Evolutionary conservation across 2,329 filamentous ascomycete species (phyloP), one percentile per base, ranked within the genome.

Genomic region (Ascochyta clinopodiicola): DNA sequence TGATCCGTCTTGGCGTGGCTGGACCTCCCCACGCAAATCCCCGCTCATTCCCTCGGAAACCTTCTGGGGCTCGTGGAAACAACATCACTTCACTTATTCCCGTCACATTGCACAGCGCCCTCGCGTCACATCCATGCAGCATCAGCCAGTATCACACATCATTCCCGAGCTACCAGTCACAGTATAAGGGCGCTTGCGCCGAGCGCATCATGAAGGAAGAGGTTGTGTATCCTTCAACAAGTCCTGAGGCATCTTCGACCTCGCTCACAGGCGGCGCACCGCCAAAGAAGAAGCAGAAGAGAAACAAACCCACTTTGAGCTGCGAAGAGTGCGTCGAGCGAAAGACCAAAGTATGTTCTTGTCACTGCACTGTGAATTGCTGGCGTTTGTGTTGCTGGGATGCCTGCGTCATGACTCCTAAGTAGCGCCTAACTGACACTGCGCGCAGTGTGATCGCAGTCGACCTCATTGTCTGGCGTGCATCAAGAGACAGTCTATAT

Each of bases 221-320:
- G 51, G 45, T 22, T 37, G 48, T 51, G 6, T 59, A 59, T 49
- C 49, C 61, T 17, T 68, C 64, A 24, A 60, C 60, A 13, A 67
- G 64, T 56, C 66, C 66, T 13, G 61, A 60, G 36, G 55, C 60
- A 22, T 51, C 51, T 7, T 22, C 55, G n/a, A 59, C 57, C 54
- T 59, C 56, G 19, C 42, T 52, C 27, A 62, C 57, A 21, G 45
- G 47, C 17, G 56, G 61, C 34, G 46, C 43, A 45, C 81, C 79
- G n/a, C 70, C 78, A 10, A 82, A 78, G 73, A 90, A 90, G 79
- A 91, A 89, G 77, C 90, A 93, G 78, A 92, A 90, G 79, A 85
- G 90, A 43, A 94, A 94, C 77, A 94, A 94, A 74, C 90, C 90
- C 3, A 93, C 90, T 1, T 72, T 93, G 59, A 91, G 88, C 44